Conservation (phyloP, 2,329 filamentous ascomycete species). For the Corynespora cassiicola region DNA sequence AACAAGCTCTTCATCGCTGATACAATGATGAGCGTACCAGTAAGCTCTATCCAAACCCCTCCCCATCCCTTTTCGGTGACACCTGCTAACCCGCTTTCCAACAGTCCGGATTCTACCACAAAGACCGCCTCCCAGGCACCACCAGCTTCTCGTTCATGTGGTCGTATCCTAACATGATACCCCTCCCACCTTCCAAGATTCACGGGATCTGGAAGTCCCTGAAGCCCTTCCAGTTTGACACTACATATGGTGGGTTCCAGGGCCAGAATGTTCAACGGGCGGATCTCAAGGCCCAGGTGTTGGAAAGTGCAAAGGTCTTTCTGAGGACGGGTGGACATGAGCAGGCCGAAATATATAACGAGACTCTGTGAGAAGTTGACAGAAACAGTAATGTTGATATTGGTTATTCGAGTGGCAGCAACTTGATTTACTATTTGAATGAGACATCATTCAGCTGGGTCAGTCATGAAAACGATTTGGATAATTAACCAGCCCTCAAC, state of each 20-base stretch:
- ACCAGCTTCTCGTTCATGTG: constrained; percentile 74
- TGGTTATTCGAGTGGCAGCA: too few relatives aligned
- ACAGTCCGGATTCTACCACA: constrained; percentile 43
- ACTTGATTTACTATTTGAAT: too few relatives aligned
- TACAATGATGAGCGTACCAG: constrained; percentile 74
- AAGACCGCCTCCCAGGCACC: constrained; percentile 52
- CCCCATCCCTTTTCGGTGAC: too few relatives aligned
- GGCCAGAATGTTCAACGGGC: constrained; percentile 65
- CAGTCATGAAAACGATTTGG: too few relatives aligned
- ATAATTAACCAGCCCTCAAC: too few relatives aligned
- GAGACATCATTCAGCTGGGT: too few relatives aligned
- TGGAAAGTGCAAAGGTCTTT: constrained; percentile 77
- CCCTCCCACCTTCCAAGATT: constrained; percentile 69
- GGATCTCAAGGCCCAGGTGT: constrained; percentile 67
- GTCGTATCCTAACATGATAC: constrained; percentile 66
- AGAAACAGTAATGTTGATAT: too few relatives aligned
- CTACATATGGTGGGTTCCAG: constrained; percentile 72
- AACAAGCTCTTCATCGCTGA: constrained; percentile 73
- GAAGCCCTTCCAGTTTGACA: constrained; percentile 66
- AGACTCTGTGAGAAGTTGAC: constrained; percentile 22
- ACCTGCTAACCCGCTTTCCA: constrained; percentile 4
- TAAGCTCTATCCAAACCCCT: constrained; percentile 29
- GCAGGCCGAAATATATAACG: constrained; percentile 47
- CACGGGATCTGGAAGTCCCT: constrained; percentile 73
- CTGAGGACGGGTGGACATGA: constrained; percentile 59